Percentiles rank a stretch among this genome's conserved stretches.
These are phyloP conservation scores for Fusarium zealandicum DNA, from an alignment of 2,329 filamentous ascomycete genomes.

Conservation along the genomic window DNA sequence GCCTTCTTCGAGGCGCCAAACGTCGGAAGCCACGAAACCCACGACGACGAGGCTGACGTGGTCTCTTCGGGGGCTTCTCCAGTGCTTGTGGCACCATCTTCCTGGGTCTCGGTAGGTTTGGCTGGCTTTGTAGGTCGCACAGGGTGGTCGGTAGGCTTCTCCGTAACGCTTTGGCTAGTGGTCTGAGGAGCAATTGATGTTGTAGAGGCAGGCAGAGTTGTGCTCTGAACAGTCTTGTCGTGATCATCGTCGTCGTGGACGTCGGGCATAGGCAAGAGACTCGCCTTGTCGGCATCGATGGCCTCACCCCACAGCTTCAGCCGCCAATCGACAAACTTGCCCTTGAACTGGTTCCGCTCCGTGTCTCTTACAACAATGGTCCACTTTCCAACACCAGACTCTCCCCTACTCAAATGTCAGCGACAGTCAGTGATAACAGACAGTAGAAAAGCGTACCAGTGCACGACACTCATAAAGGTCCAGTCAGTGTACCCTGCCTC, in stretches of 20 bases:
- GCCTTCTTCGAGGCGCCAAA: conserved; percentile 88
- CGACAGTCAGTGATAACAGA: not conserved
- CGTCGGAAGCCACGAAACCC: conserved; percentile 87
- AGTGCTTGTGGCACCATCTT: conserved; percentile 43
- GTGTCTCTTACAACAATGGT: conserved; percentile 89
- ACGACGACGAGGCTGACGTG: conserved; percentile 68
- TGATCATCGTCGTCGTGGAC: conserved; percentile 86
- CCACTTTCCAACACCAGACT: conserved; percentile 87
- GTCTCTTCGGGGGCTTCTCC: conserved; percentile 47
- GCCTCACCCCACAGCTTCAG: conserved; percentile 93
- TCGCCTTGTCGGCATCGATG: conserved; percentile 77
- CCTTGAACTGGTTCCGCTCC: conserved; percentile 75
- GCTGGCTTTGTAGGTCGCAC: conserved; percentile 65
- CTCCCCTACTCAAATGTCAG: conserved; percentile 70
- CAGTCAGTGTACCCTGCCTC: conserved; percentile 83
- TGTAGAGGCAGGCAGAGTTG: conserved; percentile 67
- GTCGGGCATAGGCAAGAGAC: conserved; percentile 79
- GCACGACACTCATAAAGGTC: conserved; percentile 98
- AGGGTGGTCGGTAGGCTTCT: conserved; percentile 67
- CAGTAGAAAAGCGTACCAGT: conserved; percentile 70
- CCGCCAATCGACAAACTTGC: conserved; percentile 89
- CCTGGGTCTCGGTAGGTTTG: conserved; percentile 47
- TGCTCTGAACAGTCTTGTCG: conserved; percentile 65
- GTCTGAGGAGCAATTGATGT: conserved; percentile 57
- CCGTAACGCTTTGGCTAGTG: conserved; percentile 53